Evolutionary conservation across 139 green algal genomes (phyloP), one percentile per base, ranked within the genome.

Genomic region (Chlamydomonas schloesseri): DNA sequence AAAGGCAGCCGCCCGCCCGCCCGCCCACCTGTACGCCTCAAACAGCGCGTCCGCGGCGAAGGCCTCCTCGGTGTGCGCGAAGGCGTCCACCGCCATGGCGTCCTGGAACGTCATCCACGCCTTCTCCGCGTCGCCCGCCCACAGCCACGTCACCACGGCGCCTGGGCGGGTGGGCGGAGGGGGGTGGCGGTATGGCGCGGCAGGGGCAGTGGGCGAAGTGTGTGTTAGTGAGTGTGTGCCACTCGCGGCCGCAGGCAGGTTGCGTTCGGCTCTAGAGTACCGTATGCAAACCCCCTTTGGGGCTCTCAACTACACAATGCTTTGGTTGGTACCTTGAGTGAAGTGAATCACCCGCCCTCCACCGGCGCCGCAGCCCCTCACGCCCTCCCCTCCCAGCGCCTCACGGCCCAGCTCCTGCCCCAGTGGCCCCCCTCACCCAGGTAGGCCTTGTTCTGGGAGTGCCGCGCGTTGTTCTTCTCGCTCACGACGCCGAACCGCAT

Each of bases 11-110:
- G 4, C 10, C 1, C 24, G 14, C 34, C 1, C 26, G 17, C 47
- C 26, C 36, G 10, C 82, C 31, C 79, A 92, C 88, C 92, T 90
- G 89, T 97, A 98, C 31, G 95, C 95, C 57, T 94, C 73, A 64
- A 98, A 93, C 73, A 98, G 88, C 0, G 89, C 91, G 28, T 97
- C 94, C 33, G 93, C 94, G 14, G 91, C 94, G 79, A 94, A 94
- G 5, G 95, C 95, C 71, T 97, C 94, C 20, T 96, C 91, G 79
- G 91, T 96, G 58, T n/a, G 77, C 0, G 68, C 81, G 73, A 98
- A 98, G 15, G 50, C 60, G 0, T 93, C 91, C 26, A 98, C 89
- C 0, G 46, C 89, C 73, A 98, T 83, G 4, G 92, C 91, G 57
- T 98, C 95, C 88, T 97, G 94, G 62, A 88, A 91, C 24, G 82